Percentiles rank a stretch among this genome's conserved stretches.
These are phyloP conservation scores for Discostella pseudostelligera DNA, from an alignment of 108 stramenopile species.

Conservation along the genomic window DNA sequence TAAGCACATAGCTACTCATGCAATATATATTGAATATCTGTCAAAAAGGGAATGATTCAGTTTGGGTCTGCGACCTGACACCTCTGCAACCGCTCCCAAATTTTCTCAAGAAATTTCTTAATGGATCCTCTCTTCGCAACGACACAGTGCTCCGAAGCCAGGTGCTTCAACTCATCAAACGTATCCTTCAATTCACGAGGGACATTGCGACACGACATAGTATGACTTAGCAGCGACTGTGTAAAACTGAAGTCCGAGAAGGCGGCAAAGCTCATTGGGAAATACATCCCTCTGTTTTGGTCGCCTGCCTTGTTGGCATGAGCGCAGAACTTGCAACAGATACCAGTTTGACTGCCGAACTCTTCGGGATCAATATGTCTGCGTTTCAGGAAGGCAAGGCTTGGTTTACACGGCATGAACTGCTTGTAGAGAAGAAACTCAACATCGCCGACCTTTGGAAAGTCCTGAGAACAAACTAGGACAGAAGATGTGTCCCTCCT, in stretches of 20 bases:
- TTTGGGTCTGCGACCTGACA: background rate
- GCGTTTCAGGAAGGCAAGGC: background rate
- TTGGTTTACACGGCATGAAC: conserved; percentile 10
- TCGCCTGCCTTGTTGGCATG: background rate
- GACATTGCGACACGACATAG: conserved; percentile 6
- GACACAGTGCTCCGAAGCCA: conserved; percentile 13
- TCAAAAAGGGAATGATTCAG: too few relatives aligned
- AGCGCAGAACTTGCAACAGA: conserved; percentile 19
- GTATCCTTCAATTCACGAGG: conserved; percentile 12
- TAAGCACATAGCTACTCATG: too few relatives aligned
- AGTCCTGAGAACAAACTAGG: conserved; percentile 15
- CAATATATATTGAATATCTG: too few relatives aligned
- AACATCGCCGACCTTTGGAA: conserved; percentile 10
- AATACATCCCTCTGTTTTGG: conserved; percentile 11
- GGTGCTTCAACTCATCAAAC: conserved; percentile 13
- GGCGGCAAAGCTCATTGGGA: conserved; percentile 2
- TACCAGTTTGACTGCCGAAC: background rate
- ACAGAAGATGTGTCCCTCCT: background rate
- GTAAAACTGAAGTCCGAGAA: conserved; percentile 15
- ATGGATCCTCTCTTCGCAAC: conserved; percentile 15
- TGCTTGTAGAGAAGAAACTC: conserved; percentile 18
- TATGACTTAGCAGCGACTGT: conserved; percentile 10
- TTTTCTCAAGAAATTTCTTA: conserved; percentile 13
- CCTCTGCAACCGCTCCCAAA: conserved; percentile 9
- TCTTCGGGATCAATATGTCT: background rate